Base-by-base conservation (phyloP, 305 asterid species). In the Rubia tinctorum region DNA sequence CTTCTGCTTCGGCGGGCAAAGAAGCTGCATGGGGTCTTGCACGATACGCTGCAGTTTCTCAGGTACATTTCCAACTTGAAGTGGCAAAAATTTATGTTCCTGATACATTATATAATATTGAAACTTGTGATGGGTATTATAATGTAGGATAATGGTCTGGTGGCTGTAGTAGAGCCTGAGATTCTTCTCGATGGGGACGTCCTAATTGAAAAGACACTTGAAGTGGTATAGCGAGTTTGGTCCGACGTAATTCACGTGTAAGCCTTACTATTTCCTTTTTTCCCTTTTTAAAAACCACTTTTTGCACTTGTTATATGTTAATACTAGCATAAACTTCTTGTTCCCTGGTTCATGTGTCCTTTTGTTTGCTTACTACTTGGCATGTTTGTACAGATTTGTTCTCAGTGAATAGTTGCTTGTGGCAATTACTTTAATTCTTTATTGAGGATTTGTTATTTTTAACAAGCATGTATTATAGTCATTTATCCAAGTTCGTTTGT, bases 1-100 rank as follows among this genome's bases (percentile, higher is more conserved):
- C n/a, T n/a, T n/a, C n/a, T n/a, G n/a, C n/a, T n/a, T n/a, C n/a
- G n/a, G n/a, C n/a, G n/a, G n/a, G n/a, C n/a, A n/a, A n/a, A n/a
- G n/a, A n/a, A n/a, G n/a, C n/a, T n/a, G n/a, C n/a, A n/a, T n/a
- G n/a, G n/a, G n/a, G n/a, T n/a, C n/a, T n/a, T n/a, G n/a, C n/a
- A n/a, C n/a, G n/a, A n/a, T n/a, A n/a, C n/a, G n/a, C n/a, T n/a
- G n/a, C n/a, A n/a, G n/a, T n/a, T n/a, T n/a, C n/a, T n/a, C n/a
- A n/a, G 96, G 98, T 89, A 79, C 4, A 58, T 55, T 25, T 70
- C 42, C 69, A 40, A 27, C 63, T 68, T 68, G 17, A 43, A 59
- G 45, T 39, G 23, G 66, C 23, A 4, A 18, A 14, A 47, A 56
- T 56, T 34, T 30, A 22, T 47, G 47, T 64, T 66, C 34, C 67